These are phyloP conservation scores for Neurospora sp. DNA, from an alignment of 495 filamentous ascomycete genomes.

Conservation along the genomic window DNA sequence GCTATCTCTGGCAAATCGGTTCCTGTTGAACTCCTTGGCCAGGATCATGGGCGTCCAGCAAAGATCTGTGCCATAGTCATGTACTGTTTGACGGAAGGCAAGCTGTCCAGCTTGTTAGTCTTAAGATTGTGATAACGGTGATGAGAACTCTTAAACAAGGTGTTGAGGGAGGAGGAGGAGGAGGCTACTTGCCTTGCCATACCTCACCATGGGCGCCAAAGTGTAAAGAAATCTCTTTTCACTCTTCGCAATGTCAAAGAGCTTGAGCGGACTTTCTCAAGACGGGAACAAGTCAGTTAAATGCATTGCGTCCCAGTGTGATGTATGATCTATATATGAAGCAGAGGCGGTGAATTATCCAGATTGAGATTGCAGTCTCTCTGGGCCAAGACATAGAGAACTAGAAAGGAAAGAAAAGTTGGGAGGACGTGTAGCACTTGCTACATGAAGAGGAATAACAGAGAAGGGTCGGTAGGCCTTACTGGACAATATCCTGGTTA, in stretches of 20 bases:
- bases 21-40: conserved; percentile 60
- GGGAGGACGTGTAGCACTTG: background rate
- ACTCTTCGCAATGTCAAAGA: conserved; percentile 46
- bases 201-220: conserved; percentile 62
- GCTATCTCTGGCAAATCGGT: conserved; percentile 45
- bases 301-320: background rate
- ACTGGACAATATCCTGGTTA: conserved; percentile 16
- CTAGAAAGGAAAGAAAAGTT: background rate
- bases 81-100: conserved; percentile 52
- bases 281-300: conserved; percentile 8
- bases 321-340: background rate
- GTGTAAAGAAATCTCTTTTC: conserved; percentile 44
- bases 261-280: conserved; percentile 40
- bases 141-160: background rate
- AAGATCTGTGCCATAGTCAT: conserved; percentile 50
- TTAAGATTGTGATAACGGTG: background rate
- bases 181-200: conserved; percentile 37
- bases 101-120: conserved; percentile 24
- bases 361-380: background rate
- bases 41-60: conserved; percentile 65
- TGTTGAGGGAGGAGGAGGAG: background rate
- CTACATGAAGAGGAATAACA: background rate
- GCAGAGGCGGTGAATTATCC: background rate
- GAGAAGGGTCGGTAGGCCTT: conserved; percentile 3
- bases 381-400: background rate